Conservation (phyloP, 2,329 filamentous ascomycete genomes). For the Drechslerella dactyloides region DNA sequence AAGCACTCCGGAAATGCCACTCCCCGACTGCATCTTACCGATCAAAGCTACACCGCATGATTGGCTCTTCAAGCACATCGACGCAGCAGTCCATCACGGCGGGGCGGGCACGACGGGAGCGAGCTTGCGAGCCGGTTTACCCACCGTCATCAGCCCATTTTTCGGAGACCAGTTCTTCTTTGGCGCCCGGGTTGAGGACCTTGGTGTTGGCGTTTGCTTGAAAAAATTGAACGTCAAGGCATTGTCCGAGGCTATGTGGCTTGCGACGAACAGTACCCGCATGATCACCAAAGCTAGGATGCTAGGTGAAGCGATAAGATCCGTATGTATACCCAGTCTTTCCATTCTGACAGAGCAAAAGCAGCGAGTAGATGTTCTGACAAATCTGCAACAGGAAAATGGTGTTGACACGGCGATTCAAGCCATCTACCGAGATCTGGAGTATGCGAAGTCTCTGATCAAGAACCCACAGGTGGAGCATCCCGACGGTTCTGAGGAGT, state of each 20-base stretch:
- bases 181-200: constrained; percentile 83
- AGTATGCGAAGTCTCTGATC: constrained; percentile 86
- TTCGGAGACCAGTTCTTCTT: constrained; percentile 99
- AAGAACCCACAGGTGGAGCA: constrained; percentile 64
- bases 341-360: constrained; percentile 6
- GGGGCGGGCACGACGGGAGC: constrained; percentile 94
- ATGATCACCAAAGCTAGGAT: constrained; percentile 87
- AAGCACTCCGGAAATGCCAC: constrained; percentile 69
- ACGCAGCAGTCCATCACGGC: constrained; percentile 92
- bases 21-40: constrained; percentile 81
- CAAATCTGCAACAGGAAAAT: constrained; percentile 71
- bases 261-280: constrained; percentile 84
- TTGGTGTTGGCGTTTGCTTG: constrained; percentile 88
- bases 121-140: constrained; percentile 85
- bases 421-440: constrained; percentile 89
- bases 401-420: constrained; percentile 91
- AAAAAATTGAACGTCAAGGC: constrained; percentile 86
- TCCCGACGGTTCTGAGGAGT: constrained; percentile 73
- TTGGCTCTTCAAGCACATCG: constrained; percentile 93
- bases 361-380: constrained; percentile 51
- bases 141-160: constrained; percentile 94
- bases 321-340: constrained; percentile 64
- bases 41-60: constrained; percentile 94
- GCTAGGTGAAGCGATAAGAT: constrained; percentile 84
- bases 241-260: constrained; percentile 87